Percentiles rank a stretch among this genome's conserved stretches.
Evolutionary conservation across 1,284 basidiomycete species (phyloP).

Genomic region (Ceratobasidium sp.): DNA sequence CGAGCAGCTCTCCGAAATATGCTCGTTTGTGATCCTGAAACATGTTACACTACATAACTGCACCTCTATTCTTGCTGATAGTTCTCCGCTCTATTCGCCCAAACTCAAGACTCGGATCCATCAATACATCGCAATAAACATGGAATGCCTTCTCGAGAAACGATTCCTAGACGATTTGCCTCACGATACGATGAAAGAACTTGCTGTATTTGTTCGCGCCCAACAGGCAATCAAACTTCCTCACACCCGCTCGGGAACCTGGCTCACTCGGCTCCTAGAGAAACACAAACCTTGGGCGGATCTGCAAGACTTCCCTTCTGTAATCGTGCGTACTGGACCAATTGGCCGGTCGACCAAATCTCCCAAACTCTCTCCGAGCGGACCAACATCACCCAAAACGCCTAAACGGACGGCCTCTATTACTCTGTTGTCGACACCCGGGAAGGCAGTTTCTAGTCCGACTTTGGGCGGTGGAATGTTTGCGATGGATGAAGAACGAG

Average conservation of each 20-base stretch:
- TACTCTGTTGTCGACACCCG: constrained; percentile 49
- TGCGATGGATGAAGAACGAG: constrained; percentile 72
- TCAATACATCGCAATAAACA: constrained; percentile 84
- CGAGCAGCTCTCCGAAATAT: constrained; percentile 86
- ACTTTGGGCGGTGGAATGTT: constrained; percentile 66
- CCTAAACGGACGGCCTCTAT: constrained; percentile 50
- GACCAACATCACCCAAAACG: constrained; percentile 55
- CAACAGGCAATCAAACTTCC: constrained; percentile 80
- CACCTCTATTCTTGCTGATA: constrained; percentile 85
- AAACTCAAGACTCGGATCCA: constrained; percentile 82
- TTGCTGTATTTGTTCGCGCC: constrained; percentile 72
- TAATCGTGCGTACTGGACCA: constrained; percentile 66
- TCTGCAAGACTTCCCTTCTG: constrained; percentile 78
- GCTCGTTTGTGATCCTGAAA: constrained; percentile 80
- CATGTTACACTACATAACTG: constrained; percentile 84
- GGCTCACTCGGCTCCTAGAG: constrained; percentile 73
- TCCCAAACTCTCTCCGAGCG: constrained; percentile 66
- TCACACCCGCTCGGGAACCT: constrained; percentile 70
- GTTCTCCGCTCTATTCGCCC: constrained; percentile 81
- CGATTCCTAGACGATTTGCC: constrained; percentile 84
- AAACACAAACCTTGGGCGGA: constrained; percentile 84
- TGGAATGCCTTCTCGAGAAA: constrained; percentile 90
- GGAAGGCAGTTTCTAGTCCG: constrained; percentile 49
- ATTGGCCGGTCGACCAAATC: constrained; percentile 65
- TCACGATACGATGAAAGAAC: constrained; percentile 74